Conservation (phyloP, 1,284 basidiomycete species). For the Schizophyllum commune region DNA sequence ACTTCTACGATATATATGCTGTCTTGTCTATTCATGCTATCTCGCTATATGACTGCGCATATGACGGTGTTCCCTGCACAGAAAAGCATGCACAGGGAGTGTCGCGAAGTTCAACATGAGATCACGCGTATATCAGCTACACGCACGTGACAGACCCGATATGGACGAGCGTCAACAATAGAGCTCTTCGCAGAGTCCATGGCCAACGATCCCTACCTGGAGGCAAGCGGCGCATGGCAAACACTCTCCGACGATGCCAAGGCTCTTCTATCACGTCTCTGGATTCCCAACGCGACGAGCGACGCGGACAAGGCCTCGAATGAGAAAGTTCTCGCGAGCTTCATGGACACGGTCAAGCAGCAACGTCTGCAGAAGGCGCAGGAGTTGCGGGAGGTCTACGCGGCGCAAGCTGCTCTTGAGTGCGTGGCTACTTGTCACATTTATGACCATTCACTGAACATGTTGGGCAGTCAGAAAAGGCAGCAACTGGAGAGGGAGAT, state of each 20-base stretch:
- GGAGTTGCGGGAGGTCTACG: background rate
- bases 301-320: background rate
- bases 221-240: background rate
- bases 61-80: too few relatives aligned
- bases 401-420: background rate
- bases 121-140: background rate
- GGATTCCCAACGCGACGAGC: background rate
- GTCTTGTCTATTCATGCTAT: too few relatives aligned
- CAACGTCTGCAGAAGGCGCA: background rate
- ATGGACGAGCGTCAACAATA: too few relatives aligned
- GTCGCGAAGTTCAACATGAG: too few relatives aligned
- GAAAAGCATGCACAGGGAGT: too few relatives aligned
- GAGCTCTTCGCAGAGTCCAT: background rate
- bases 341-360: background rate
- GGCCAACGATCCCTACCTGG: background rate
- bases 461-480: background rate
- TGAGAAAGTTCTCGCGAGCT: background rate
- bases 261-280: background rate
- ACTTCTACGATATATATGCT: too few relatives aligned
- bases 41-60: too few relatives aligned
- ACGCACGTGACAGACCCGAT: background rate
- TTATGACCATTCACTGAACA: too few relatives aligned
- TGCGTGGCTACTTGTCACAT: background rate
- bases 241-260: background rate
- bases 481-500: background rate